Base-by-base conservation (phyloP, 345 rosid genomes). In the Stellera chamaejasme region DNA sequence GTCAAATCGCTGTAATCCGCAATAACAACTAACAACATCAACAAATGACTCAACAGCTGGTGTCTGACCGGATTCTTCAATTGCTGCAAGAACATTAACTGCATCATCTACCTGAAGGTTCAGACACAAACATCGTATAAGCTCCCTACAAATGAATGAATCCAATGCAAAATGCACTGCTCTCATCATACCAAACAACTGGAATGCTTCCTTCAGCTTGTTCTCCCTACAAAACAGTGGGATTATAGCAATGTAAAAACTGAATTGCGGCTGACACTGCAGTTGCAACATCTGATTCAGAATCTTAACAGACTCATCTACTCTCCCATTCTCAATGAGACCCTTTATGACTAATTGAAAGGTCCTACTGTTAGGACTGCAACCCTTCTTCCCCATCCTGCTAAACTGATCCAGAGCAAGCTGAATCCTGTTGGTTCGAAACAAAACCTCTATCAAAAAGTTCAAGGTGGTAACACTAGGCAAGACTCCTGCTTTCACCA, bases 381-480 rank as follows among this genome's bases (percentile, higher is more conserved):
- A 77, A 7, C 75, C 72, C 66, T 79, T 82, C 67, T 70, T 79
- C 27, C 64, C 43, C 65, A 82, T 69, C 64, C 88, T 76, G 63
- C 66, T 19, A 65, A 76, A 82, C 48, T 82, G 84, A 74, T 77
- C 64, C 68, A 82, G 66, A 53, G 73, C 80, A 48, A 60, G 50
- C 51, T 70, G 77, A 16, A 74, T 56, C 72, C 62, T 68, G 7
- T 27, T 69, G 15, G 69, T 69, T 55, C 75, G 60, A 60, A 79
- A 69, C 64, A 79, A 64, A 59, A 67, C 72, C 63, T 77, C 80
- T 55, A 79, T 57, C 69, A 73, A 62, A 69, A 15, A 60, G 68
- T 79, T 82, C 73, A 82, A 50, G 58, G 82, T 77, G 55, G 71
- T 68, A 32, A 75, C 66, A 8, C 39, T 73, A 1, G 88, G 85